Conservation (phyloP, 306 rosid species). For the Crataegus laevigata region DNA sequence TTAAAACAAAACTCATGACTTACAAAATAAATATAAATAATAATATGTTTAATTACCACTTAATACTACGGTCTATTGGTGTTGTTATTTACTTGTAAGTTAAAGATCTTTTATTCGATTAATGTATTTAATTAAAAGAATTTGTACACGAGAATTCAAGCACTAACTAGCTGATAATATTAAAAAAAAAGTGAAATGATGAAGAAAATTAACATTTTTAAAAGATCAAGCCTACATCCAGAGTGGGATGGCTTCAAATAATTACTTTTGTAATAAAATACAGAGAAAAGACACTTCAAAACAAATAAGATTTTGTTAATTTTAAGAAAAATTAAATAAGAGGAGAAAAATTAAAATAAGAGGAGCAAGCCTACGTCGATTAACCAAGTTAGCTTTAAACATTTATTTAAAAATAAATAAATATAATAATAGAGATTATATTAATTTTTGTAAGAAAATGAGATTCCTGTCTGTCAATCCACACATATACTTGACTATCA, state of each 20-base stretch:
- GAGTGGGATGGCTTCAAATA: not conserved
- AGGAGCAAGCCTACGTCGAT: not conserved
- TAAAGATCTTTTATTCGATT: no score
- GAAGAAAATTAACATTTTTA: not conserved
- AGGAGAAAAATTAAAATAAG: not conserved
- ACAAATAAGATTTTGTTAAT: not conserved
- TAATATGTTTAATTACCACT: not conserved
- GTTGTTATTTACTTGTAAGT: no score
- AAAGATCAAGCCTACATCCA: not conserved
- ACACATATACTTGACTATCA: no score
- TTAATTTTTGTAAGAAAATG: not conserved
- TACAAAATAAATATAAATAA: not conserved
- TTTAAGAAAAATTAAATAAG: not conserved
- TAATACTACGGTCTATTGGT: no score
- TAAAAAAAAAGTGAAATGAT: not conserved
- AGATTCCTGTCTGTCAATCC: no score
- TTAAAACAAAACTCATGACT: slow-evolving; percentile 6
- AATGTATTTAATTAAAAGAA: not conserved
- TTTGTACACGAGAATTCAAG: not conserved
- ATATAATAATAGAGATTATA: no score
- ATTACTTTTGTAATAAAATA: not conserved
- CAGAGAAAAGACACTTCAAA: not conserved
- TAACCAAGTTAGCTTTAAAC: no score
- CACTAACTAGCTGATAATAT: no score
- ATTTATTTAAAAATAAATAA: no score